Evolutionary conservation across 805 yeast genomes (phyloP).

Genomic region (Nematodospora valgi): DNA sequence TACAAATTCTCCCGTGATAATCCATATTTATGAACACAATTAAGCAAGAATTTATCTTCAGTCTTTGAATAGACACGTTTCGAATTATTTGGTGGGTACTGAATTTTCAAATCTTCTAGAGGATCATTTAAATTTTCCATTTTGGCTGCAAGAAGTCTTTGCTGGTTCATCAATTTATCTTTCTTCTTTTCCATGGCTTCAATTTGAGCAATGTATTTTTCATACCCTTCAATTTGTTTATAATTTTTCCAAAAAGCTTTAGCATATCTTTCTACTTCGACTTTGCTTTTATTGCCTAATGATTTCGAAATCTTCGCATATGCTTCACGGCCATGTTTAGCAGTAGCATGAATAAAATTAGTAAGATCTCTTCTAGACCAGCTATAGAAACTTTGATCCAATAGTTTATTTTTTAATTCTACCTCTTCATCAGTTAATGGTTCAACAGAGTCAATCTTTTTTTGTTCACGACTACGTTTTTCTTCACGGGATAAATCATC

Average conservation of each 20-base stretch:
- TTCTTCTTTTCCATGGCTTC: slow-evolving; percentile 70
- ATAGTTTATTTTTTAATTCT: slow-evolving; percentile 46
- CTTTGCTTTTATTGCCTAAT: slow-evolving; percentile 52
- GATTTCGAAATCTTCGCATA: slow-evolving; percentile 49
- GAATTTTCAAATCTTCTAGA: slow-evolving; percentile 57
- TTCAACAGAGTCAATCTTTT: slow-evolving; percentile 49
- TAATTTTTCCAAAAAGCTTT: slow-evolving; percentile 62
- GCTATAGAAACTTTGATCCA: slow-evolving; percentile 56
- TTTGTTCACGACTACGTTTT: slow-evolving; percentile 46
- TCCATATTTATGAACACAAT: slow-evolving; percentile 64
- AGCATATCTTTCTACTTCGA: slow-evolving; percentile 59
- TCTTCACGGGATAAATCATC: slow-evolving; percentile 35
- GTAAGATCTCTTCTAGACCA: slow-evolving; percentile 80
- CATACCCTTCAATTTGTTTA: slow-evolving; percentile 62
- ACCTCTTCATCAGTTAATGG: slow-evolving; percentile 66
- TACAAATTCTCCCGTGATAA: slow-evolving; percentile 54
- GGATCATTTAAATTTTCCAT: slow-evolving; percentile 56
- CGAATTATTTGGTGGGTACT: slow-evolving; percentile 81
- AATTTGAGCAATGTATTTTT: slow-evolving; percentile 67
- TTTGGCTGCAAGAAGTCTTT: slow-evolving; percentile 50
- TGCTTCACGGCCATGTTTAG: slow-evolving; percentile 59
- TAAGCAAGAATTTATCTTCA: slow-evolving; percentile 67
- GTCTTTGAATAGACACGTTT: slow-evolving; percentile 64
- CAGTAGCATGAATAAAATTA: slow-evolving; percentile 65
- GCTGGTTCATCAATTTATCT: slow-evolving; percentile 53